phyloP scores from a whole-genome alignment of 1,139 yeast genomes.

The Arxiozyma slooffiae region DNA sequence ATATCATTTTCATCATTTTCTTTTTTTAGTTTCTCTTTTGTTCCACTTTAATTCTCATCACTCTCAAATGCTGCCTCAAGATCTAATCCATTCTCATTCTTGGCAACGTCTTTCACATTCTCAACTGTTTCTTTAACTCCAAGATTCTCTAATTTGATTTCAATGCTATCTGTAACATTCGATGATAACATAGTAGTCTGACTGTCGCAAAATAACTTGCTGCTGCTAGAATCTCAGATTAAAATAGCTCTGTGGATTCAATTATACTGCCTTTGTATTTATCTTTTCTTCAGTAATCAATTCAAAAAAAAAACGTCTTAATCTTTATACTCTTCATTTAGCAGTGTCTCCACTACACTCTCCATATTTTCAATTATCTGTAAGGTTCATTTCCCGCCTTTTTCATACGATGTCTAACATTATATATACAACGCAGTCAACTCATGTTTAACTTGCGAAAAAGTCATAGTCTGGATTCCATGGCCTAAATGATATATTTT shows the following conservation, averaged over 20 bases:
- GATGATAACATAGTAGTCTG: background rate
- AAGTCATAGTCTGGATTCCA: conserved; percentile 13
- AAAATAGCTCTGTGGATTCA: conserved; percentile 3
- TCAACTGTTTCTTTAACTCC: conserved; percentile 11
- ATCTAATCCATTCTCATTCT: conserved; percentile 35
- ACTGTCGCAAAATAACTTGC: background rate
- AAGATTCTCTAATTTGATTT: background rate
- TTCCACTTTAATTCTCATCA: conserved; percentile 30
- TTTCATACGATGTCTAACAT: conserved; percentile 47
- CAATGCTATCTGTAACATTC: background rate
- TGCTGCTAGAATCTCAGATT: background rate
- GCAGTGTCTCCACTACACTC: conserved; percentile 63
- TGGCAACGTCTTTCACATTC: conserved; percentile 33
- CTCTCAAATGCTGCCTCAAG: conserved; percentile 34
- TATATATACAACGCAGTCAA: conserved; percentile 65
- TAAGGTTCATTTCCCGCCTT: conserved; percentile 41
- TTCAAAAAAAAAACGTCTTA: conserved; percentile 72
- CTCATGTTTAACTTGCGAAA: conserved; percentile 49
- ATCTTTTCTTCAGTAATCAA: conserved; percentile 44
- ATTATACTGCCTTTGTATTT: background rate
- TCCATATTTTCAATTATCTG: conserved; percentile 61
- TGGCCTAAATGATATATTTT: conserved; percentile 5
- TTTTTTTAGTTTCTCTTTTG: conserved; percentile 7
- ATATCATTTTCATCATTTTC: conserved; percentile 19
- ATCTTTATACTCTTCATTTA: conserved; percentile 72